Evolutionary conservation across 2,329 filamentous ascomycete species (phyloP), one percentile per base, ranked within the genome.

Genomic region (Arthrinium phaeospermum): DNA sequence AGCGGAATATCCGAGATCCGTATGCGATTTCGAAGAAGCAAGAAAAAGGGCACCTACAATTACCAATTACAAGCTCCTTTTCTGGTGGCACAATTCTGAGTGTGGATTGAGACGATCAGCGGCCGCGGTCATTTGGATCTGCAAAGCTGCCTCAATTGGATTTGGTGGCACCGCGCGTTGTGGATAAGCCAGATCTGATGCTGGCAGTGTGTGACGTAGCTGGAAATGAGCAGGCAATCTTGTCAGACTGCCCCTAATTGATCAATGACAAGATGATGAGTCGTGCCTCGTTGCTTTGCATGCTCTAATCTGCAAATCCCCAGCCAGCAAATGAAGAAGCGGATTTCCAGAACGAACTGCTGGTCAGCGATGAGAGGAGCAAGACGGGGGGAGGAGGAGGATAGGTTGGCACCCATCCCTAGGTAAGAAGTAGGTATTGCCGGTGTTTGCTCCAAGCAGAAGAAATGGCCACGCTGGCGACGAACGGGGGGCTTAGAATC

Each of bases 191-290:
- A 22, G 57, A 41, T 64, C 57, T 14, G 57, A 64, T 41, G 57
- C 57, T 41, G 30, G 57, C n/a, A 16, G 57, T 64, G 57, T 64
- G 57, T 64, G 57, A 64, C 57, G 57, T 41, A 64, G 22, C 10
- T 64, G 57, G 57, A 64, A 64, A 64, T 64, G 57, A 41, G 57
- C 57, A 10, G n/a, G n/a, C 49, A 51, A 51, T 51, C 49, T 51
- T 51, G 57, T 41, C 57, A 64, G 19, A 64, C 34, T 37, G 12
- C 34, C 34, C 22, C 30, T 37, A 10, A 57, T 61, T 61, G 27
- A 19, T 19, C 4, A 34, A 41, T 41, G 22, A 14, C 34, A 64
- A 64, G 57, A 64, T 64, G 57, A 64, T 64, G 30, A 64, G 34
- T 37, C 34, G 57, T 64, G 57, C 34, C 22, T 64, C 57, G 57